Conservation (phyloP, 2,329 filamentous ascomycete genomes). For the Penicillium brevicompactum region DNA sequence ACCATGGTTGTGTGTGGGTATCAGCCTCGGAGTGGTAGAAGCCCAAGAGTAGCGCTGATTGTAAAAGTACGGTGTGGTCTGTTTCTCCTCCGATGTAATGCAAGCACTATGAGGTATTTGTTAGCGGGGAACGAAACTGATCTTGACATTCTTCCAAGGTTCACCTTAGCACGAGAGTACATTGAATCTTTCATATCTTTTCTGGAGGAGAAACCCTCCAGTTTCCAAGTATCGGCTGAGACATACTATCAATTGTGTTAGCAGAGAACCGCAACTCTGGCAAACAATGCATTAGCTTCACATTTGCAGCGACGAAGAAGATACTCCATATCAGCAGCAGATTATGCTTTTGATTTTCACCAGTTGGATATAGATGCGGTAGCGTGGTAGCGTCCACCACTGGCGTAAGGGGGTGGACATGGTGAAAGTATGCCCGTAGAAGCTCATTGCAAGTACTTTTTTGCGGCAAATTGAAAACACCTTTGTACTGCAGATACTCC, state of each 20-base stretch:
- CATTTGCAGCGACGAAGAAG: slow-evolving; percentile 41
- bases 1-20: slow-evolving; percentile 48
- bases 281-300: slow-evolving; percentile 11
- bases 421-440: slow-evolving; percentile 39
- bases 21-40: slow-evolving; percentile 48
- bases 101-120: not conserved
- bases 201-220: slow-evolving; percentile 34
- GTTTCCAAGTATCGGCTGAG: slow-evolving; percentile 22
- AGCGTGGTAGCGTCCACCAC: slow-evolving; percentile 37
- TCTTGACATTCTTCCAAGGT: slow-evolving; percentile 18
- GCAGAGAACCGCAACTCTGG: not conserved
- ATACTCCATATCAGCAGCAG: slow-evolving; percentile 44
- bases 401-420: slow-evolving; percentile 43
- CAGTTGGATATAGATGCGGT: slow-evolving; percentile 29
- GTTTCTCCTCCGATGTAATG: slow-evolving; percentile 6
- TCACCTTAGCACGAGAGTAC: slow-evolving; percentile 41
- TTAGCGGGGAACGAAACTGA: not conserved
- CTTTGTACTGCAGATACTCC: slow-evolving; percentile 34
- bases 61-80: slow-evolving; percentile 37
- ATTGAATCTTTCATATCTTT: slow-evolving; percentile 42
- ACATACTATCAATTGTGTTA: slow-evolving; percentile 26
- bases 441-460: slow-evolving; percentile 34
- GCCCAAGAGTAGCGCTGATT: slow-evolving; percentile 46
- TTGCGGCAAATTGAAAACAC: slow-evolving; percentile 36
- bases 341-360: slow-evolving; percentile 34